These are phyloP conservation scores for Tripidium arundinaceum DNA, from an alignment of 202 grass and related monocot genomes.

Conservation along the genomic window DNA sequence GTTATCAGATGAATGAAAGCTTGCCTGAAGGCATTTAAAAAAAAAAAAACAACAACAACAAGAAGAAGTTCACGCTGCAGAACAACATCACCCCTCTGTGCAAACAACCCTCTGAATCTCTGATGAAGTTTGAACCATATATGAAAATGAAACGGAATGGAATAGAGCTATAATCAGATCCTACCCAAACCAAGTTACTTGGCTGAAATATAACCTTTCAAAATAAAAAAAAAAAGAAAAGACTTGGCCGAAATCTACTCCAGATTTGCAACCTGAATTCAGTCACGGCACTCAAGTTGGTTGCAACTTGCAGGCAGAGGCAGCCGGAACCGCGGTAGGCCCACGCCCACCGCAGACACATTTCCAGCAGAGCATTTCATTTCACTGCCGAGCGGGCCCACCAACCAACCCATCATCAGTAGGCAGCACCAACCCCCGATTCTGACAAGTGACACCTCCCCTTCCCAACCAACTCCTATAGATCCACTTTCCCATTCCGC, in stretches of 20 bases:
- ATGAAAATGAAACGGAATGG: too few species aligned
- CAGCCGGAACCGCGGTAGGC: too few species aligned
- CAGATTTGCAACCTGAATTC: neutral
- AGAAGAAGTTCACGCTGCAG: too few species aligned
- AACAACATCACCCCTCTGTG: neutral
- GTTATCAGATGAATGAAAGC: too few species aligned
- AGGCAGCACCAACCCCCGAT: slow-evolving; percentile 32
- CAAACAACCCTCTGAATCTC: too few species aligned
- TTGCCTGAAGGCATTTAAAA: too few species aligned
- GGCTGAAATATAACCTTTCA: neutral
- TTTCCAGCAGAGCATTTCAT: neutral
- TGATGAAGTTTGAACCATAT: too few species aligned
- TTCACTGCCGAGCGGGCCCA: neutral
- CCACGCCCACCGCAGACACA: neutral
- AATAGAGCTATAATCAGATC: too few species aligned
- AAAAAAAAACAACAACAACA: too few species aligned
- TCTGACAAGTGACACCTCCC: neutral
- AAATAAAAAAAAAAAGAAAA: neutral
- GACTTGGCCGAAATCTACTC: neutral
- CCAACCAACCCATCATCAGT: neutral
- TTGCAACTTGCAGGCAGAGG: neutral
- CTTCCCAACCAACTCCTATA: neutral
- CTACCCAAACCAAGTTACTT: too few species aligned
- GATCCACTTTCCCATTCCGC: slow-evolving; percentile 9
- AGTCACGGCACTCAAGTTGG: neutral